Conservation (phyloP, 2,329 filamentous ascomycete species). For the Colletotrichum gigasporum region DNA sequence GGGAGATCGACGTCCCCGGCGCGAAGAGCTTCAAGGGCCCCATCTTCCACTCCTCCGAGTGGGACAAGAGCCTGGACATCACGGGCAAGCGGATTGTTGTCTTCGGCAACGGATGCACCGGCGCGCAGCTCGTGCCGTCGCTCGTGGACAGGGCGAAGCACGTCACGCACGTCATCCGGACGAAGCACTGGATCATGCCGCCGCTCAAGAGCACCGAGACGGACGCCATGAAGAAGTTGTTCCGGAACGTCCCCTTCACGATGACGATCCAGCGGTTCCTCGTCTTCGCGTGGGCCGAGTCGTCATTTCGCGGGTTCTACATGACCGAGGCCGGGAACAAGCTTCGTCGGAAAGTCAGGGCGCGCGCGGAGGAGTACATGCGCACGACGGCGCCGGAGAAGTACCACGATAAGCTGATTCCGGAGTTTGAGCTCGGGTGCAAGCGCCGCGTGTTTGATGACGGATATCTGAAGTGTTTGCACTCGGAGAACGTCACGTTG, state of each 20-base stretch:
- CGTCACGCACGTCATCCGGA: slow-evolving; percentile 51
- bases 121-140: slow-evolving; percentile 60
- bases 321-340: slow-evolving; percentile 42
- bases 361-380: slow-evolving; percentile 51
- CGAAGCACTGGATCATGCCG: slow-evolving; percentile 53
- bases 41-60: slow-evolving; percentile 65
- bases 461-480: slow-evolving; percentile 62
- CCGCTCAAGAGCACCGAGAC: slow-evolving; percentile 38
- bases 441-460: slow-evolving; percentile 71
- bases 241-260: slow-evolving; percentile 57
- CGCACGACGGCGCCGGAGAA: slow-evolving; percentile 60
- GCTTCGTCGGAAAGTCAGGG: slow-evolving; percentile 48
- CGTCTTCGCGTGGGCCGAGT: slow-evolving; percentile 50
- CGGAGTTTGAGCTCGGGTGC: slow-evolving; percentile 70
- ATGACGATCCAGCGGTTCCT: slow-evolving; percentile 50
- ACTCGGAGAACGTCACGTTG: slow-evolving; percentile 55
- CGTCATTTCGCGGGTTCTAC: slow-evolving; percentile 45
- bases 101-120: slow-evolving; percentile 66
- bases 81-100: slow-evolving; percentile 57
- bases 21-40: slow-evolving; percentile 59
- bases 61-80: slow-evolving; percentile 60
- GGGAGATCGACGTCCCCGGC: slow-evolving; percentile 55
- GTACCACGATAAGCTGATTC: slow-evolving; percentile 69
- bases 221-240: slow-evolving; percentile 40
- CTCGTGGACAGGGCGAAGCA: slow-evolving; percentile 45